Evolutionary conservation across 1,284 basidiomycete genomes (phyloP), one percentile per base, ranked within the genome.

Genomic region (Fistulinella cinereoalba): DNA sequence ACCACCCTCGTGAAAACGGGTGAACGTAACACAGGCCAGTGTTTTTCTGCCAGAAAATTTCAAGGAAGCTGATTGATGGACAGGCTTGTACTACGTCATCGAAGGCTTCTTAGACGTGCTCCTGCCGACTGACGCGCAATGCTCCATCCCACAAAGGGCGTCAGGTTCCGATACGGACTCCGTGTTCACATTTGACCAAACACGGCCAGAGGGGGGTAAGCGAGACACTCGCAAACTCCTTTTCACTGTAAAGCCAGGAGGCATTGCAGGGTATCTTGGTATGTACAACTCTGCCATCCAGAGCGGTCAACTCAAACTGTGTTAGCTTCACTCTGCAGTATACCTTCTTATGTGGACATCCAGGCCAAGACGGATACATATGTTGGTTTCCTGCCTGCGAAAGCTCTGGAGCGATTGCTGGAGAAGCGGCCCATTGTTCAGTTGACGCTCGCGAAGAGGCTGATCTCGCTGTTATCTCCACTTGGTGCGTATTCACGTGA

Each of bases 181-280:
- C 10, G 47, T 51, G 41, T 56, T 57, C n/a, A 46, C 52, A 18
- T 45, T 46, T 31, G 52, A 60, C 22, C 52, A 53, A 27, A 37
- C 39, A 22, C 50, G 44, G 41, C 41, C 52, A 37, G 58, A 58
- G 27, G 37, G 22, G 11, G 23, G 46, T 46, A 56, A 33, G 24
- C 56, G 53, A 16, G 62, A 66, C 29, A 51, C 52, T 7, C 65
- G 75, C 47, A 88, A 90, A 60, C 77, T 87, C 18, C 74, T 99
- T 24, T 99, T 96, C 67, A 96, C 90, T 2, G 90, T 97, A 21
- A 97, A 96, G 59, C 88, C 93, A n/a, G 96, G 96, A 46, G 96
- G 97, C 0, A 96, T 99, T 45, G 96, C 96, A 3, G 97, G 97
- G 4, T 99, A 99, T 66, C 77, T 99, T n/a, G 82, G 87, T 88